Percentiles rank a stretch among this genome's conserved stretches.
Conservation (phyloP, 2,329 filamentous ascomycete genomes). For the Scytalidium sp. region DNA sequence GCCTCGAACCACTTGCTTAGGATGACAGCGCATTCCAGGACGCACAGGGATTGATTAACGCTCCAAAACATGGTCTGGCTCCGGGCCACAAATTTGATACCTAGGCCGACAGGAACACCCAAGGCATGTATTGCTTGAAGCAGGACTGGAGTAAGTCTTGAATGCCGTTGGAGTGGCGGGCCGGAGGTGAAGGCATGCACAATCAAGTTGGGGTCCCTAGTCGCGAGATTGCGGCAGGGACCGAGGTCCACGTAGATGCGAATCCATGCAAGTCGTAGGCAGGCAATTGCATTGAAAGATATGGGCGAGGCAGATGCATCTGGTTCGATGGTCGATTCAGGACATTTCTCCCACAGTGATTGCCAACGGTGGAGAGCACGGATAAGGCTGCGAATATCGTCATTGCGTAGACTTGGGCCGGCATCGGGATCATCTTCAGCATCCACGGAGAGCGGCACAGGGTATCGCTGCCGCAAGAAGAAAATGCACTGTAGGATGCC, state of each 20-base stretch:
- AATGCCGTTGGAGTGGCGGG: slow-evolving; percentile 55
- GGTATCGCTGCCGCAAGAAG: slow-evolving; percentile 42
- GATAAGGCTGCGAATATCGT: slow-evolving; percentile 55
- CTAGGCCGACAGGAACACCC: slow-evolving; percentile 62
- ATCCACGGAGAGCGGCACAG: not conserved
- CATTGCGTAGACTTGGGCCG: slow-evolving; percentile 24
- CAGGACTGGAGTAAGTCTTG: slow-evolving; percentile 60
- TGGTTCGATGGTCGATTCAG: slow-evolving; percentile 38
- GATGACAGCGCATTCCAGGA: slow-evolving; percentile 59
- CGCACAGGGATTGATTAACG: slow-evolving; percentile 57
- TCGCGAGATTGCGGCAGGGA: slow-evolving; percentile 61
- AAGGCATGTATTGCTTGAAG: slow-evolving; percentile 67
- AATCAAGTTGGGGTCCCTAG: slow-evolving; percentile 59
- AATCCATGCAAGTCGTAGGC: slow-evolving; percentile 60
- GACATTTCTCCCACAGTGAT: slow-evolving; percentile 49
- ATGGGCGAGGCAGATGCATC: slow-evolving; percentile 56
- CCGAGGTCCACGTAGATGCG: slow-evolving; percentile 64
- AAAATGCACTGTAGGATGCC: slow-evolving; percentile 71
- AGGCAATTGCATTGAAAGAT: slow-evolving; percentile 63
- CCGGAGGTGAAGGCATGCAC: slow-evolving; percentile 58
- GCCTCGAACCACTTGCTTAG: slow-evolving; percentile 46
- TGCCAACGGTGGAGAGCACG: slow-evolving; percentile 58
- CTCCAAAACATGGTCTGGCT: slow-evolving; percentile 62
- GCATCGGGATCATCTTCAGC: not conserved
- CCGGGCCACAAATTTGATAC: slow-evolving; percentile 59